These are phyloP conservation scores for Grosmannia huntii DNA, from an alignment of 2,329 filamentous ascomycete species.

Conservation along the genomic window DNA sequence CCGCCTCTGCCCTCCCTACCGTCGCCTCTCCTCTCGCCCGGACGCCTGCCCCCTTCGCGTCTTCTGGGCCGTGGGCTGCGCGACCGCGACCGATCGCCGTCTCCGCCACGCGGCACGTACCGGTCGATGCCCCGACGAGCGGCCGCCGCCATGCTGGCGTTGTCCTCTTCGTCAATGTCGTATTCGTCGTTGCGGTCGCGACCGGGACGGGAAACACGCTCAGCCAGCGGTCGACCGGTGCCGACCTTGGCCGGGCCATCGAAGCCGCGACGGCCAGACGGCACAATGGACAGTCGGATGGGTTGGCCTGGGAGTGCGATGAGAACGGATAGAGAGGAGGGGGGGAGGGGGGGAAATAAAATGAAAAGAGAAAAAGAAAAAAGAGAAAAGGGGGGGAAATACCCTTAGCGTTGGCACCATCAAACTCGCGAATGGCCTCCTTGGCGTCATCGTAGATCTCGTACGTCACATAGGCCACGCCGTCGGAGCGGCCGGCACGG, in stretches of 20 bases:
- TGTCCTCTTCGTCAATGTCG: slow-evolving; percentile 25
- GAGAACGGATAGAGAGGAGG: neutral
- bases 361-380: neutral
- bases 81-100: slow-evolving; percentile 28
- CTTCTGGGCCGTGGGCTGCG: slow-evolving; percentile 43
- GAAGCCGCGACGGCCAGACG: slow-evolving; percentile 37
- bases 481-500: slow-evolving; percentile 76
- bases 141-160: slow-evolving; percentile 20
- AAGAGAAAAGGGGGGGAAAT: slow-evolving; percentile 15
- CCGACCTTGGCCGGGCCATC: slow-evolving; percentile 42
- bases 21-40: slow-evolving; percentile 27
- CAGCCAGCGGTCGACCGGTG: slow-evolving; percentile 42
- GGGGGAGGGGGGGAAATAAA: neutral
- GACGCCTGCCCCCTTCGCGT: slow-evolving; percentile 32
- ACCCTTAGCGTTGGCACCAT: slow-evolving; percentile 83
- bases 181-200: slow-evolving; percentile 27
- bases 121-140: slow-evolving; percentile 60
- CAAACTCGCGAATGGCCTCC: slow-evolving; percentile 65
- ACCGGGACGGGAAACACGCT: slow-evolving; percentile 42
- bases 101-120: slow-evolving; percentile 49
- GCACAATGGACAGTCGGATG: slow-evolving; percentile 59
- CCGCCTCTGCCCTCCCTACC: slow-evolving; percentile 24
- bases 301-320: slow-evolving; percentile 49
- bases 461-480: slow-evolving; percentile 75
- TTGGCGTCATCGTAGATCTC: slow-evolving; percentile 56